Evolutionary conservation across 2,329 filamentous ascomycete genomes (phyloP), one percentile per base, ranked within the genome.

Genomic region (Venturia asperata): DNA sequence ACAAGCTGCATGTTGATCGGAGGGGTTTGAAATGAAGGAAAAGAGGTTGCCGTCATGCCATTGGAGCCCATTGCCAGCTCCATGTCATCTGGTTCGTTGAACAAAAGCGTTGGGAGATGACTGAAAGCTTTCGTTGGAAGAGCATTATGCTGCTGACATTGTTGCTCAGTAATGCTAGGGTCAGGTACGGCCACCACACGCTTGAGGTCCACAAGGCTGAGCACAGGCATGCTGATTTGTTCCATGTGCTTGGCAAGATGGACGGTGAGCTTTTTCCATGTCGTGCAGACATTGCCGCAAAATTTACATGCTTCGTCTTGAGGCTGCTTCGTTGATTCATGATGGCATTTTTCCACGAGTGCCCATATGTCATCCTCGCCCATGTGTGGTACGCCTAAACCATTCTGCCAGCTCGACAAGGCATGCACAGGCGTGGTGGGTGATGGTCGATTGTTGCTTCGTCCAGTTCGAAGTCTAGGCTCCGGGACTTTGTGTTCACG

Each of bases 201-300:
- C 65, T 76, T 77, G 62, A 76, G 72, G 43, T 77, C 73, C 2
- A 78, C 74, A 37, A 78, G 70, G 7, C 72, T 70, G 15, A 96
- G 79, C 41, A 96, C 85, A 0, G 92, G 92, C 72, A 96, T 83
- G 71, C 90, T 90, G 72, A 96, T 89, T 69, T 91, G 87, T 75
- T 96, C 91, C 91, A 97, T 94, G 74, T 97, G 92, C 75, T 93
- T 93, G 62, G 91, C 91, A 73, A 96, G 77, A 76, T 96, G 92
- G n/a, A 94, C 91, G 0, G 90, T 95, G 67, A 96, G 79, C 77
- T 95, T 95, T 81, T 96, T 96, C 91, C 91, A 96, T 47, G 86
- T 90, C 42, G 84, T 85, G 74, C 91, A 92, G 15, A 84, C 81
- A 75, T 88, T 92, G 67, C 88, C 88, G 72, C 92, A 96, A 78